Evolutionary conservation across 148 eudicot species (phyloP), one percentile per base, ranked within the genome.

Genomic region (Suaeda aralocaspica): DNA sequence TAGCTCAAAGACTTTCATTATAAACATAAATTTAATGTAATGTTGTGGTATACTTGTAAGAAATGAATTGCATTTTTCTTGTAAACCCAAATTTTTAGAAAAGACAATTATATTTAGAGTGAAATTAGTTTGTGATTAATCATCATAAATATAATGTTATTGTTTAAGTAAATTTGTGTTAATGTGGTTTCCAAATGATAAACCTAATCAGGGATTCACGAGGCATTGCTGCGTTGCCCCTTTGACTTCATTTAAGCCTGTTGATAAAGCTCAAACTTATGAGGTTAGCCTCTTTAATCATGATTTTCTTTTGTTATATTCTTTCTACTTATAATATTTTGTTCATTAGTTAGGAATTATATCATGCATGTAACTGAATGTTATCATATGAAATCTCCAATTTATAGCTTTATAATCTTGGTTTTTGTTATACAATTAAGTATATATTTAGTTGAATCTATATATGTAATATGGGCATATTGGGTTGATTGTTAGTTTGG

Each of bases 181-280:
- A 46, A 81, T 81, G 81, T 70, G 72, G 76, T 49, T 46, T 61
- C 11, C 66, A 9, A 62, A 18, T 49, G 53, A 66, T 22, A 74
- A 78, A 78, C 77, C 72, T 66, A 68, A 76, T 52, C 85, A 74
- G 80, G 77, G 56, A 58, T 28, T 80, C n/a, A 76, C 75, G 58
- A 64, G 74, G 31, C 77, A 13, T 66, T 78, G 76, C 63, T 72
- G 79, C 28, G 86, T 74, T 50, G 72, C 70, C 4, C 77, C 81
- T 3, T 65, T 78, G 66, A 73, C 76, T 48, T 69, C 84, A 19
- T 68, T 75, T 24, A 76, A 74, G 57, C 51, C 79, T 21, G 42
- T 33, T 19, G 71, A 66, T 24, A 74, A 63, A 70, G 70, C 65
- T 52, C 69, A 73, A 56, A 62, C 21, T 73, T 50, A 70, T 55